Evolutionary conservation across 2,329 filamentous ascomycete species (phyloP), one percentile per base, ranked within the genome.

Genomic region (Fusarium camptoceras): DNA sequence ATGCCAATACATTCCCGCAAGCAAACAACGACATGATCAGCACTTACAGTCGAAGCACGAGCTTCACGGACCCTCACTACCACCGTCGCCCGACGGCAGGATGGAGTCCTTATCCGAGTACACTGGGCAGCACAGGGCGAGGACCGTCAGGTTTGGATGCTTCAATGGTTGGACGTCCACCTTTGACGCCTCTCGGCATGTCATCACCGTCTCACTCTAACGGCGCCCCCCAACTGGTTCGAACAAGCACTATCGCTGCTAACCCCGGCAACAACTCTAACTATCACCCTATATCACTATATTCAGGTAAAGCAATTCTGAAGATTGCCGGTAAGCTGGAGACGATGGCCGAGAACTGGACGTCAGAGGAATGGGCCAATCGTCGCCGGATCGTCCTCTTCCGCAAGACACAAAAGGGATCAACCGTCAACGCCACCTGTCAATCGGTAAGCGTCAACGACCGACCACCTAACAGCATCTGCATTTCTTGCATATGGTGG

Each of bases 401-500:
- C 83, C 91, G 87, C 74, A 91, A 96, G 75, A 89, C 88, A 64
- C 95, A 98, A 80, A 86, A 85, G 34, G 94, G 94, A 28, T 94
- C 92, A 77, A 93, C 92, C 6, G 91, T 98, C 59, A 91, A 90
- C 34, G 89, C 93, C 16, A 91, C 86, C 16, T 98, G 98, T 82
- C 89, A 91, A 51, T 85, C 94, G 0, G 90, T 98, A 48, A 86
- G 92, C 18, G 89, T 89, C 16, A 92, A 94, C 75, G 92, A 97
- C 67, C 89, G 94, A 24, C 88, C 91, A 2, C 89, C 91, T 5
- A 92, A 95, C 82, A 94, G 92, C 81, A 95, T 97, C 65, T 97
- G 94, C 81, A 93, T 99, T 78, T 98, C 94, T 81, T 99, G 96
- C 84, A 99, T 99, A 76, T 94, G 91, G 85, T 99, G 96, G 96